Percentiles rank a stretch among this genome's conserved stretches.
Evolutionary conservation across 768 basidiomycete genomes (phyloP).

Genomic region (Auriculariales sp.): DNA sequence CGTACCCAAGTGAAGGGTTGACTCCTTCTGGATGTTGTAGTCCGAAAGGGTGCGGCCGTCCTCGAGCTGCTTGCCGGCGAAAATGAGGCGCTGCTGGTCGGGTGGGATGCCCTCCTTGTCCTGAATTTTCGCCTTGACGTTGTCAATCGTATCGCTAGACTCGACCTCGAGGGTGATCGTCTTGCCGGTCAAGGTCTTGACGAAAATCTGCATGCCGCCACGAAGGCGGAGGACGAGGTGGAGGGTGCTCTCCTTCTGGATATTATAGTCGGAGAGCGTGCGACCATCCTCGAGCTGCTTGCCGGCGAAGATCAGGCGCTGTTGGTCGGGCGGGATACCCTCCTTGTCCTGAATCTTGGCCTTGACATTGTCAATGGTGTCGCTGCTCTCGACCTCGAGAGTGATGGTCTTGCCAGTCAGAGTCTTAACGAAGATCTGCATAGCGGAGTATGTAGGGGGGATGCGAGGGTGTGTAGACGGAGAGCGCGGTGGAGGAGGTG

Average conservation of each 20-base stretch:
- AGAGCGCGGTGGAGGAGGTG: neutral
- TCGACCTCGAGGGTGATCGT: constrained; percentile 87
- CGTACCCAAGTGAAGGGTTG: constrained; percentile 45
- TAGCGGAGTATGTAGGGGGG: constrained; percentile 25
- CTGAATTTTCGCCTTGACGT: constrained; percentile 85
- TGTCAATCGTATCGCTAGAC: constrained; percentile 77
- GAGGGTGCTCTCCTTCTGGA: constrained; percentile 91
- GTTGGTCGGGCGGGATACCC: constrained; percentile 79
- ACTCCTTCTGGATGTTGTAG: constrained; percentile 75
- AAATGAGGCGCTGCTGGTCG: constrained; percentile 82
- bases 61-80: constrained; percentile 89
- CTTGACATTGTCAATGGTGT: constrained; percentile 66
- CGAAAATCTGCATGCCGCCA: constrained; percentile 80
- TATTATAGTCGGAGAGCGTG: constrained; percentile 79
- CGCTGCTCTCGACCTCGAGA: constrained; percentile 70
- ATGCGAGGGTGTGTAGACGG: constrained; percentile 15
- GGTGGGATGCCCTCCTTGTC: constrained; percentile 85
- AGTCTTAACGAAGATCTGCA: constrained; percentile 86
- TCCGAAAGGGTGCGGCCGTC: constrained; percentile 82
- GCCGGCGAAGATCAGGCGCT: constrained; percentile 91
- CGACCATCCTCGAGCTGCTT: constrained; percentile 93
- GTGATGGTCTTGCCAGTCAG: constrained; percentile 84
- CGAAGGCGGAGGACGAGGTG: constrained; percentile 85
- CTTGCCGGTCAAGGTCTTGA: constrained; percentile 76
- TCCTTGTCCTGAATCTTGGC: constrained; percentile 82